Base-by-base conservation (phyloP, 768 basidiomycete species). In the Leccinellum luteum region DNA sequence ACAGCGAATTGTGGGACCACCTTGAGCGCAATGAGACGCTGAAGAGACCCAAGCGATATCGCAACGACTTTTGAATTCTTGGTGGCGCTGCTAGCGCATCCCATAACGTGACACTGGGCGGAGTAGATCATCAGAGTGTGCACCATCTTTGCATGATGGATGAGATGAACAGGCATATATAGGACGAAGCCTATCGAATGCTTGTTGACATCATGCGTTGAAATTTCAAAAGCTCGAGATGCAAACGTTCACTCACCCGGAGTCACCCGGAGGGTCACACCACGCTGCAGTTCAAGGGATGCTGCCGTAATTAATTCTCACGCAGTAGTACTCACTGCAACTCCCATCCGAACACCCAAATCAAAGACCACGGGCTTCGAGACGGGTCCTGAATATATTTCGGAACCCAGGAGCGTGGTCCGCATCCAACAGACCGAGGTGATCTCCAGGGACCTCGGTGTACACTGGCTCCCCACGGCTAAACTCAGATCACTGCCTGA, bases 21-120 rank as follows among this genome's bases (percentile, higher is more conserved):
- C 71, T 87, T 88, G 57, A 94, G 81, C 5, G 89, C 79, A 55
- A 97, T 94, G 59, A 98, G 80, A 44, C 96, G 85, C 69, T 97
- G 94, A 19, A 98, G 80, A 0, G 93, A 94, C 44, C 93, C 89
- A 0, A 98, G 83, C 7, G 91, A 90, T 61, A 98, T 94, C 1
- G 91, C 90, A 47, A 98, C 87, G 53, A 98, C 90, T 80, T 98
- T 98, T 2, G 90, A 85, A 64, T 93, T 93, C 74, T 89, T 92
- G 4, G 93, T 97, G 28, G 89, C 86, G 63, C 94, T 92, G 4
- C 93, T 97, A 27, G 89, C 86, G 63, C 94, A 94, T 49, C 94
- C 94, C 86, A 96, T 92, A 67, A 94, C n/a, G n/a, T n/a, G n/a
- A 93, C 1, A 98, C 86, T 0, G 96, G 96, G 49, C 84, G 79